Percentiles rank a stretch among this genome's conserved stretches.
phyloP scores from a whole-genome alignment of 2,329 filamentous ascomycete genomes.

The Claviceps capensis region DNA sequence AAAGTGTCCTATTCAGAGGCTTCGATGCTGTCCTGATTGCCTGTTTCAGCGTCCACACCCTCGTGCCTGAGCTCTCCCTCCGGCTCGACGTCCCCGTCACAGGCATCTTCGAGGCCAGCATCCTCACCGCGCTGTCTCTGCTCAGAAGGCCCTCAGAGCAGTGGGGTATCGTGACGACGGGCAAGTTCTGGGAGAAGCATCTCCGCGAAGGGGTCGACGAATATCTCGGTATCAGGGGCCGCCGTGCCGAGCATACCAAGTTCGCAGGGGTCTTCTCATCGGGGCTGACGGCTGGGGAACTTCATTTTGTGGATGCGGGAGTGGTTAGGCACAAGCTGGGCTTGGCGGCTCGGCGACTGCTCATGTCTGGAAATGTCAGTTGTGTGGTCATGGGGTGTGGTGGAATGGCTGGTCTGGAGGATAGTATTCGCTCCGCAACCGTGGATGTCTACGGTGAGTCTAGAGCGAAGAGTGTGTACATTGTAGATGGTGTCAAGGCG shows the following conservation, averaged over 20 bases:
- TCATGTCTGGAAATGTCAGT: conserved; percentile 41
- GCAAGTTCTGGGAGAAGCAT: conserved; percentile 67
- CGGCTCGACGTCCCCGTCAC: conserved; percentile 13
- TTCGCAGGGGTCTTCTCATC: conserved; percentile 78
- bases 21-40: conserved; percentile 75
- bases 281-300: conserved; percentile 63
- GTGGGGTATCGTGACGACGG: conserved; percentile 86
- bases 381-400: conserved; percentile 79
- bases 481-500: conserved; percentile 70
- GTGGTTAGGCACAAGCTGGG: conserved; percentile 53
- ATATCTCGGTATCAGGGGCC: conserved; percentile 41
- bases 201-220: conserved; percentile 49
- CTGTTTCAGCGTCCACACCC: conserved; percentile 75
- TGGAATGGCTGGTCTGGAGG: conserved; percentile 78
- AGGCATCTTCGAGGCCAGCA: conserved; percentile 80
- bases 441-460: conserved; percentile 30
- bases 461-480: conserved; percentile 22
- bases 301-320: conserved; percentile 55
- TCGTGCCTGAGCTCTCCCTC: conserved; percentile 46
- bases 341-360: conserved; percentile 52
- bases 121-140: conserved; percentile 48
- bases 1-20: conserved; percentile 18
- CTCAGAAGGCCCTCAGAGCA: conserved; percentile 21
- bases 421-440: conserved; percentile 58
- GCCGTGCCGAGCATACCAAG: conserved; percentile 22